Evolutionary conservation across 345 rosid species (phyloP).

Genomic region (Gossypium turneri): DNA sequence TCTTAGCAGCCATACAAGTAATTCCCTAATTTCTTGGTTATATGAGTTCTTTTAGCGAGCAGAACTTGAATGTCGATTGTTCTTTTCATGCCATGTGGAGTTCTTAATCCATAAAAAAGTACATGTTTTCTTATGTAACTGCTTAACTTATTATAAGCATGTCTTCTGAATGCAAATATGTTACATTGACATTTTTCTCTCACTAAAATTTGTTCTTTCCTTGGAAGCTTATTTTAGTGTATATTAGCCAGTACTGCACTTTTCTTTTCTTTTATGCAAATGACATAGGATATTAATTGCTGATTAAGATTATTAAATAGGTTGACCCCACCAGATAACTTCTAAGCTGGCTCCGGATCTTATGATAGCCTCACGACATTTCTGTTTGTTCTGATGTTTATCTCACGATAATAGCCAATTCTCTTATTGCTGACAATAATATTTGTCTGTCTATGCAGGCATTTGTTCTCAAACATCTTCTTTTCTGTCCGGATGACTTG

Average conservation of each 20-base stretch:
- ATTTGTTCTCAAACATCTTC: slow-evolving; percentile 84
- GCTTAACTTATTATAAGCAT: not conserved
- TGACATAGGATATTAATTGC: not conserved
- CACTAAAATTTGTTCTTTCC: not conserved
- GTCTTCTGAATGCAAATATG: not conserved
- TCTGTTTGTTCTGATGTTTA: slow-evolving; percentile 6
- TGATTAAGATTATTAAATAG: not conserved
- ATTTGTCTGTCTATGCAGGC: slow-evolving; percentile 59
- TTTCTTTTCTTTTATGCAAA: not conserved
- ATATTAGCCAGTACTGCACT: not conserved
- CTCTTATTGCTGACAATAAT: slow-evolving; percentile 16
- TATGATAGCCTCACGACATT: not conserved
- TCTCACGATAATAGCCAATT: not conserved
- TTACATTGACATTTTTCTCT: not conserved
- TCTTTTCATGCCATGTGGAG: not conserved
- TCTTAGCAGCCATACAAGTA: slow-evolving; percentile 97
- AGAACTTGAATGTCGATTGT: not conserved
- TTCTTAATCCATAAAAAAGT: not conserved
- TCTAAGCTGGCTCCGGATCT: not conserved
- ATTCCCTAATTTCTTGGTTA: slow-evolving; percentile 26
- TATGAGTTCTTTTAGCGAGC: not conserved
- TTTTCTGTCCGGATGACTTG: slow-evolving; percentile 70
- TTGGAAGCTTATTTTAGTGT: not conserved
- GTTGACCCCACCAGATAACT: not conserved
- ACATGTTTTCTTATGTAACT: not conserved